phyloP scores from a whole-genome alignment of 371 early-diverging fungal species.

The Mortierella sp. region DNA sequence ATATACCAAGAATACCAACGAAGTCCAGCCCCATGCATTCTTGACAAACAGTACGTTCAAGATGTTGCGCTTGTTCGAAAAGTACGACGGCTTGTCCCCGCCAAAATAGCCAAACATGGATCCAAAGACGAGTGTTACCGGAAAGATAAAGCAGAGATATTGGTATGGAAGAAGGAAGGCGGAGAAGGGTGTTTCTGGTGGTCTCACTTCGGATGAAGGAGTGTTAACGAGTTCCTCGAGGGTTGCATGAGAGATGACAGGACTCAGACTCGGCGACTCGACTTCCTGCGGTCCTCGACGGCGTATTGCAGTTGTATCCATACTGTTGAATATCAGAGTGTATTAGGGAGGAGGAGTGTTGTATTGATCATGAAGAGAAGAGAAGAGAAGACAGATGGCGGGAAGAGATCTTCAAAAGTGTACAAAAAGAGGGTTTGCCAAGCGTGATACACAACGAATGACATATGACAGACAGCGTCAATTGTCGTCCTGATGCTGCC shows the following conservation, averaged over 20 bases:
- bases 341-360: neutral
- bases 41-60: slow-evolving; percentile 85
- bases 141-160: slow-evolving; percentile 35
- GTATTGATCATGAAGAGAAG: neutral
- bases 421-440: too few species aligned
- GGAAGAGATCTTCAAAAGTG: neutral
- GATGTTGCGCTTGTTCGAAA: slow-evolving; percentile 78
- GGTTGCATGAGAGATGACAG: slow-evolving; percentile 30
- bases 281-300: slow-evolving; percentile 8
- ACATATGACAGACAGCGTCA: too few species aligned
- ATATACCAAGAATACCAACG: slow-evolving; percentile 63
- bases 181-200: slow-evolving; percentile 17
- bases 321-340: slow-evolving; percentile 12
- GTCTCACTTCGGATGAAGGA: slow-evolving; percentile 2
- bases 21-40: slow-evolving; percentile 87
- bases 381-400: neutral
- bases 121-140: slow-evolving; percentile 34
- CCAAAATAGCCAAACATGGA: slow-evolving; percentile 44
- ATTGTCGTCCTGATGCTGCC: too few species aligned
- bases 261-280: slow-evolving; percentile 28
- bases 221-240: slow-evolving; percentile 21
- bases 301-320: slow-evolving; percentile 21
- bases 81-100: slow-evolving; percentile 57
- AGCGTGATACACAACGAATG: too few species aligned
- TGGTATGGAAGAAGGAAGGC: slow-evolving; percentile 40